Percentiles rank a stretch among this genome's conserved stretches.
These are phyloP conservation scores for Hyphodiscus sp. DNA, from an alignment of 2,329 filamentous ascomycete species.

Conservation along the genomic window DNA sequence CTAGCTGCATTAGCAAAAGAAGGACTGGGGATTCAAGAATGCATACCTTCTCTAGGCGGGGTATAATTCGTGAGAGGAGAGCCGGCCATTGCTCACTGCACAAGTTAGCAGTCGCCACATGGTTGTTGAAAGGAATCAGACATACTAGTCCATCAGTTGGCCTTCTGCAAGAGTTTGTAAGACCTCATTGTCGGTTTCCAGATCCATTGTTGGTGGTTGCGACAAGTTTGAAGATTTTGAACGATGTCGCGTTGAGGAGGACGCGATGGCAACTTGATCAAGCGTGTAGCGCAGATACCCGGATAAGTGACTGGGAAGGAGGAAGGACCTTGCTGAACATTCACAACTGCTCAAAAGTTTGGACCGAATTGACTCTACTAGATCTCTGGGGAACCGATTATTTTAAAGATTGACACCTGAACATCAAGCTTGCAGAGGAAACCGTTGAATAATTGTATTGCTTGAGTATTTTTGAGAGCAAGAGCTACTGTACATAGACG, in stretches of 20 bases:
- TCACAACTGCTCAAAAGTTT: too few relatives aligned
- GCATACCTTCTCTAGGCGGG: constrained; percentile 31
- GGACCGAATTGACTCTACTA: too few relatives aligned
- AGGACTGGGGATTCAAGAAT: neutral
- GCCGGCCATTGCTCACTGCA: constrained; percentile 34
- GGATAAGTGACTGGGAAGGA: too few relatives aligned
- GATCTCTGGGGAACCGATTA: too few relatives aligned
- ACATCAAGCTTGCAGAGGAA: too few relatives aligned
- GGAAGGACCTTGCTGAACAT: too few relatives aligned
- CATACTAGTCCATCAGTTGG: constrained; percentile 50
- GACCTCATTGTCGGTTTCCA: constrained; percentile 43
- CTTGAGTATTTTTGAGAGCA: too few relatives aligned
- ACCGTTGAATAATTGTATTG: too few relatives aligned
- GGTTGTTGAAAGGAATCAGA: constrained; percentile 7
- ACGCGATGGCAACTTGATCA: neutral
- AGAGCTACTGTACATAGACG: too few relatives aligned
- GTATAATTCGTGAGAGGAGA: constrained; percentile 32
- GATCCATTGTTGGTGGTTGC: constrained; percentile 42
- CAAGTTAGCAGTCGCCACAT: constrained; percentile 7
- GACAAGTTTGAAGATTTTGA: constrained; percentile 15
- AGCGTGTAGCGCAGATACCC: too few relatives aligned
- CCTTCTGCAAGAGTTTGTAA: constrained; percentile 41
- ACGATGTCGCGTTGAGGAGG: neutral
- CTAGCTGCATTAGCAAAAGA: constrained; percentile 4
- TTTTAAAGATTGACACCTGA: too few relatives aligned